Base-by-base conservation (phyloP, 139 green algal species). In the Astrephomene gubernaculifera region DNA sequence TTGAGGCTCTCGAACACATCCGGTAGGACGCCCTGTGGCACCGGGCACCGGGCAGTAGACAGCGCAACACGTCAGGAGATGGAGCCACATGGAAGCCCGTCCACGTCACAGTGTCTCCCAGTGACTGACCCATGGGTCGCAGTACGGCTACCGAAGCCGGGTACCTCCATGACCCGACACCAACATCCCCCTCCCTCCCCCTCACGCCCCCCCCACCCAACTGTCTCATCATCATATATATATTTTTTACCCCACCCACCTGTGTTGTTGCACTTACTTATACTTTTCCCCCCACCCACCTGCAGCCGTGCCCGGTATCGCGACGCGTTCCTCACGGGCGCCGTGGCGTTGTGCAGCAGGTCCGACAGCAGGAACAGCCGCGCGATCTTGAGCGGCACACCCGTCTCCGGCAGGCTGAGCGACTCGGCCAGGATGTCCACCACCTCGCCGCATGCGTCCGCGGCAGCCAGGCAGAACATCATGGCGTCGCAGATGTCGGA, bases 291-390 rank as follows among this genome's bases (percentile, higher is more conserved):
- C n/a, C 22, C 73, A 25, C 65, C 35, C 60, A 90, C 81, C 87
- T 90, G 79, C 85, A 89, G 85, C 79, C 76, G 75, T 39, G 71
- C 91, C 38, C 96, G 90, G 91, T 96, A 99, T 24, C 93, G 89
- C 0, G 90, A 95, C 0, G 96, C 97, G 83, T 98, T 98, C 63
- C 95, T 90, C 64, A 99, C 95, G 27, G 95, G 92, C 27, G 95
- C 94, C 19, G 81, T 86, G 81, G 83, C 91, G 91, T 99, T 99
- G 94, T 99, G 95, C 71, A 99, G 92, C 36, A 99, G 94, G 91
- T 99, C 97, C 12, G 90, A 97, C 14, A 97, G 90, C 21, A 99
- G 90, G 90, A 98, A 98, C 38, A 99, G 94, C 52, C 95, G 87
- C 2, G 93, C 94, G 22, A 84, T 90, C 89, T 98, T 99, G 61